Evolutionary conservation across 2,329 filamentous ascomycete species (phyloP), one percentile per base, ranked within the genome.

Genomic region (Cladobotryum protrusum): DNA sequence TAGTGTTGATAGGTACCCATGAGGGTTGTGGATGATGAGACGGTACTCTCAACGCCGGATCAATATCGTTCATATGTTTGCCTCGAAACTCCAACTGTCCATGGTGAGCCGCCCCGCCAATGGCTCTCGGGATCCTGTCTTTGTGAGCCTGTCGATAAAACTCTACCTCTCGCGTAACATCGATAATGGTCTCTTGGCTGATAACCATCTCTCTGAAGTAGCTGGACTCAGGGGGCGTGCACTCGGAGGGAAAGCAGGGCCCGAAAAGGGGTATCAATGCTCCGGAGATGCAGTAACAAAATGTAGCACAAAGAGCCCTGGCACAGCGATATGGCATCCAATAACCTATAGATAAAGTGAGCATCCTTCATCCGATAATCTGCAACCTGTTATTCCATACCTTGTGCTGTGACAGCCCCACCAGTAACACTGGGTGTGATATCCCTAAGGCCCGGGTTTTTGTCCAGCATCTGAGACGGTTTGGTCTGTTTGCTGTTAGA

Each of bases 401-500:
- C 91, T 82, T 99, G 93, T 47, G 91, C 92, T 53, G 82, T 82
- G 50, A 97, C 83, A 29, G 90, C 85, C 6, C 93, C 93, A 20
- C 93, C 93, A 1, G 93, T 99, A 64, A 97, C 95, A 67, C 89
- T 96, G 65, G 95, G 87, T 24, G 87, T 89, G 54, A 97, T 87
- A n/a, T 93, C 86, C 57, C 85, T 83, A 33, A 99, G 79, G 5
- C 92, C 91, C 0, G 82, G 81, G 59, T 96, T 97, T 51, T 79
- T 70, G 55, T 79, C 81, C 41, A 91, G 72, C 72, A 93, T 89
- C 67, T 92, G 95, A 7, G 86, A 88, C 1, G 92, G 91, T 17
- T 85, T 86, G 1, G 92, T 96, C 92, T 96, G 60, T 45, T 43
- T 35, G 19, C 8, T 5, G 34, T 39, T 40, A 48, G 14, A 40